Percentiles rank a stretch among this genome's conserved stretches.
phyloP scores from a whole-genome alignment of 129 eudicot genomes.

The Oenanthe sinensis region DNA sequence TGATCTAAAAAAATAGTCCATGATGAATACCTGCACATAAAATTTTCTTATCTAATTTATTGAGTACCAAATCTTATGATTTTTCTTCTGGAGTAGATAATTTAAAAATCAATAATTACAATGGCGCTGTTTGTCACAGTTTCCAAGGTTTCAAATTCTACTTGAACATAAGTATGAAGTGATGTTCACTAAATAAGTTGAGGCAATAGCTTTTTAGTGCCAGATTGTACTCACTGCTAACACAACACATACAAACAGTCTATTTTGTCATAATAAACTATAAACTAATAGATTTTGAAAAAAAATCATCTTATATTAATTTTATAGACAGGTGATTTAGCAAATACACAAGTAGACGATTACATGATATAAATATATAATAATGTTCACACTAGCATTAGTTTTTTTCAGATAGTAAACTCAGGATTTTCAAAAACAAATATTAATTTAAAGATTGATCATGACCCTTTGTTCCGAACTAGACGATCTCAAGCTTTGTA shows the following conservation, averaged over 20 bases:
- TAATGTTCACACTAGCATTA: background rate
- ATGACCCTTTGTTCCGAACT: background rate
- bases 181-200: background rate
- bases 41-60: background rate
- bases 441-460: background rate
- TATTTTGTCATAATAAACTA: background rate
- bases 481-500: background rate
- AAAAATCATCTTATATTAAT: background rate
- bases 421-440: background rate
- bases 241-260: background rate
- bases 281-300: background rate
- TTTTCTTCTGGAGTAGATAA: background rate
- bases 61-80: background rate
- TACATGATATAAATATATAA: background rate
- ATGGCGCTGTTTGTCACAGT: background rate
- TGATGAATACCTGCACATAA: conserved; percentile 68
- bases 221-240: background rate
- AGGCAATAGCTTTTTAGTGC: background rate
- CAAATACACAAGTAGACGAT: background rate
- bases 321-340: background rate
- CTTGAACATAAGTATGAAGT: background rate
- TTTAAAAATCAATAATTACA: background rate
- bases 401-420: background rate
- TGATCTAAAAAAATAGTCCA: conserved; percentile 77
- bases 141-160: background rate